Conservation (phyloP, 2,329 filamentous ascomycete species). For the Aspergillus floridensis region DNA sequence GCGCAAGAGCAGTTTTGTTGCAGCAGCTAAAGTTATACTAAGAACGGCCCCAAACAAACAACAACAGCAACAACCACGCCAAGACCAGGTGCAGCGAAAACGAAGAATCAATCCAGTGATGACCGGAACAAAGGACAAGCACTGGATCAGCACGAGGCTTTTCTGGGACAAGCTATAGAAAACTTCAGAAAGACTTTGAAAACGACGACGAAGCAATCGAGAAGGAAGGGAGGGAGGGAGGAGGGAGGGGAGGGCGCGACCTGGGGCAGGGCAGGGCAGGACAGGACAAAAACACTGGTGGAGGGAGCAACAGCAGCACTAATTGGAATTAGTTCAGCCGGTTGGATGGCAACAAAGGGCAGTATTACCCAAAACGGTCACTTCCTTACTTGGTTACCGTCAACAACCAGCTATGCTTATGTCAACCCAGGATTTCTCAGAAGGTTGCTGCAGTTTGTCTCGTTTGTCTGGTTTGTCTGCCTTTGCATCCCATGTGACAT, state of each 20-base stretch:
- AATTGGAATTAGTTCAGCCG: background rate
- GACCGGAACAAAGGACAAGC: background rate
- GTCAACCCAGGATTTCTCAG: conserved; percentile 7
- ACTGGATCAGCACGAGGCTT: conserved; percentile 7
- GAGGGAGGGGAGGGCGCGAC: background rate
- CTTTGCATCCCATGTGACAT: conserved; percentile 22
- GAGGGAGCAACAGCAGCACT: background rate
- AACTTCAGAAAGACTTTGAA: background rate
- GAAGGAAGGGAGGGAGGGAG: background rate
- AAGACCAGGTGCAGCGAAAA: conserved; percentile 6
- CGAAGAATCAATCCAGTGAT: background rate
- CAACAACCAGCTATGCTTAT: conserved; percentile 24
- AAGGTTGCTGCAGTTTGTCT: conserved; percentile 20
- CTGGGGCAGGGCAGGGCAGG: background rate
- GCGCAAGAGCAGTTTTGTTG: conserved; percentile 14
- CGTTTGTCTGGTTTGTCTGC: conserved; percentile 1
- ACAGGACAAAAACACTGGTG: conserved; percentile 1
- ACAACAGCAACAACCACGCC: conserved; percentile 19
- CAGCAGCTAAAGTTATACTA: conserved; percentile 22
- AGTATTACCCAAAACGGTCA: conserved; percentile 14
- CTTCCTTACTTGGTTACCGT: conserved; percentile 22
- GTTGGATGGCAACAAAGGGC: conserved; percentile 6
- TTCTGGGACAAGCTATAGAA: conserved; percentile 5
- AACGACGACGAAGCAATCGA: conserved; percentile 6
- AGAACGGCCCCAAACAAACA: conserved; percentile 24